These are phyloP conservation scores for Lactarius sanguifluus DNA, from an alignment of 768 basidiomycete species.

Conservation along the genomic window DNA sequence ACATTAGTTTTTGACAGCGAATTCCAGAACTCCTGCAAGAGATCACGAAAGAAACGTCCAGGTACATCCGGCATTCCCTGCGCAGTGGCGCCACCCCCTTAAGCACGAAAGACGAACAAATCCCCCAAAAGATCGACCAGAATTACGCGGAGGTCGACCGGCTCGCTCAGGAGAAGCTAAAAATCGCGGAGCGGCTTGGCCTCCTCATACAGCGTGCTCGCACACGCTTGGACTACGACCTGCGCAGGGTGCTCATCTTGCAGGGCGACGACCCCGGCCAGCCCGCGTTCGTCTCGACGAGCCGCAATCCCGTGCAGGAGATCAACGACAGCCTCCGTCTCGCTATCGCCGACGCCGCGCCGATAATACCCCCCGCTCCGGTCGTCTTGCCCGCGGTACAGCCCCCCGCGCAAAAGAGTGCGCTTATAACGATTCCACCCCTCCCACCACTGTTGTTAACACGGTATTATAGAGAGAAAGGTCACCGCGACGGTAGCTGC, in stretches of 20 bases:
- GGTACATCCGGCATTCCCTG: slow-evolving; percentile 45
- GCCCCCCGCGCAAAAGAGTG: slow-evolving; percentile 25
- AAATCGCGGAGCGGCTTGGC: slow-evolving; percentile 45
- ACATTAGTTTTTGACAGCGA: background rate
- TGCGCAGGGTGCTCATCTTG: slow-evolving; percentile 43
- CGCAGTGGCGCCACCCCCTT: slow-evolving; percentile 33
- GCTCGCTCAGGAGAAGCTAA: slow-evolving; percentile 46
- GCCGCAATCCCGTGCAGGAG: slow-evolving; percentile 41
- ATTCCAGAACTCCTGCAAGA: slow-evolving; percentile 44
- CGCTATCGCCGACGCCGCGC: slow-evolving; percentile 26
- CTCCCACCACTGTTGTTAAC: background rate
- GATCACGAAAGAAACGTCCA: slow-evolving; percentile 45
- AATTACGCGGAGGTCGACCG: slow-evolving; percentile 35
- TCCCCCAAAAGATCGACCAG: slow-evolving; percentile 38
- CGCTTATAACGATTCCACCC: background rate
- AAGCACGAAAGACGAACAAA: slow-evolving; percentile 39
- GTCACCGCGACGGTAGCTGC: slow-evolving; percentile 31
- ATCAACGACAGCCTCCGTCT: slow-evolving; percentile 33
- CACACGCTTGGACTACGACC: slow-evolving; percentile 49
- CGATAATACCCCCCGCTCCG: slow-evolving; percentile 19
- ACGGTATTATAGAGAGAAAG: slow-evolving; percentile 27
- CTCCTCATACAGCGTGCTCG: slow-evolving; percentile 46
- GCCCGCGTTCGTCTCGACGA: slow-evolving; percentile 32
- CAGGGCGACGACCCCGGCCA: slow-evolving; percentile 45
- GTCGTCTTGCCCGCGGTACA: slow-evolving; percentile 14